Base-by-base conservation (phyloP, 768 basidiomycete species). In the Boletus subparvulus region DNA sequence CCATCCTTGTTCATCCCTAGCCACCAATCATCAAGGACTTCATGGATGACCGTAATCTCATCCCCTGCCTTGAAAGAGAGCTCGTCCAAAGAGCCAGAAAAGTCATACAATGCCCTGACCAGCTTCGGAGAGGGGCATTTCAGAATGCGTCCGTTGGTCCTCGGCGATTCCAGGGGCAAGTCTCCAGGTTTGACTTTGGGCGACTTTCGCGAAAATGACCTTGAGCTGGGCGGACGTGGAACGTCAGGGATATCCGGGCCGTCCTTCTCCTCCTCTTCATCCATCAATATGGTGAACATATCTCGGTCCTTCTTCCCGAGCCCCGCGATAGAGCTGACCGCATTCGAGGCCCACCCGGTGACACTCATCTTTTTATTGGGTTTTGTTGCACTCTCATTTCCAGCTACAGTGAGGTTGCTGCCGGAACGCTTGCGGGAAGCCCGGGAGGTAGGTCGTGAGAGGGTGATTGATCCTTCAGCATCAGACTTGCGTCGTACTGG, bases 1-100 rank as follows among this genome's bases (percentile, higher is more conserved):
- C 90, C 91, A 53, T 80, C 74, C 43, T 57, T 62, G 35, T 84
- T 68, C 67, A 89, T 85, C 8, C 93, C 94, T 76, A 93, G 82
- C 89, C 92, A 95, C 94, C 94, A 95, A 57, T 85, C 92, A 59
- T 91, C 89, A 35, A 92, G 76, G 1, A 94, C 90, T 68, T 95
- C 92, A 35, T 84, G 85, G 30, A 91, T 63, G 30, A 94, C 85
- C 14, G 79, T 70, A 54, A 97, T 88, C 61, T 91, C 83, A 40
- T 88, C 86, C 1, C 92, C 94, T 6, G 78, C 75, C 55, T 75
- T 80, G 74, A 96, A 87, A 42, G 80, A 80, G 37, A 97, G 76
- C 69, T 96, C 94, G 61, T 94, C 93, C 2, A 82, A 74, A 3
- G 85, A 85, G 3, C 85, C 90, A 0, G 75, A 71, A 69, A 92